Base-by-base conservation (phyloP, 306 rosid species). In the Amphicarpaea edgeworthii region DNA sequence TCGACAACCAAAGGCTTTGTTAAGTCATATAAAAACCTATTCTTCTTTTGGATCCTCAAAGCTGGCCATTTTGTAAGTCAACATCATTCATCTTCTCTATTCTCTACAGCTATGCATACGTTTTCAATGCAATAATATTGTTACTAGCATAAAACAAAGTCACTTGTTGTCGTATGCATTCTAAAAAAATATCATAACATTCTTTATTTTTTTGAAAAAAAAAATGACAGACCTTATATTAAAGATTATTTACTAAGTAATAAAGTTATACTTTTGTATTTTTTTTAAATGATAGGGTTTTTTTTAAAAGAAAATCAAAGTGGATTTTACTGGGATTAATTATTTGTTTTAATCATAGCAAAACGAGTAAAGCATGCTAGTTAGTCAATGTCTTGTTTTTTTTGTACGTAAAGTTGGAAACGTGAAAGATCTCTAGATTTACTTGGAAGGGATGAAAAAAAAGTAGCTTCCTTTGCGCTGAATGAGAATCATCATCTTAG, bases 61-160 rank as follows among this genome's bases (percentile, higher is more conserved):
- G 99, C 99, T 17, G 99, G 99, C 57, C 99, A 95, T 66, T 90
- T 86, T 82, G 99, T 95, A 89, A 95, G 99, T 88, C 84, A 58
- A 53, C 76, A 72, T 49, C 72, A 69, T 50, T 40, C 60, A 14
- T 38, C 24, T 58, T 49, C 43, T 50, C 66, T 45, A 34, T 58
- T 49, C 43, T 50, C 66, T 45, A 34, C 72, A 70, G 49, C 62
- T 70, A 40, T 45, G 20, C 72, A 37, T 45, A 19, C 14, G 7
- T 71, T 79, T 70, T 64, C 66, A 73, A 28, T 55, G n/a, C 46
- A 15, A 2, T 20, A 70, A 43, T 34, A 34, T 34, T n/a, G n/a
- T n/a, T 34, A 34, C 40, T 34, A 34, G 40, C 40, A 50, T 75
- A 24, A 28, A 38, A 70, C 62, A 24, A 3, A 40, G 63, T 28